A percentile compares a stretch with the other conserved stretches of the same genome.
Evolutionary conservation across 306 rosid species (phyloP).

Genomic region (Gastrolobium bilobum): DNA sequence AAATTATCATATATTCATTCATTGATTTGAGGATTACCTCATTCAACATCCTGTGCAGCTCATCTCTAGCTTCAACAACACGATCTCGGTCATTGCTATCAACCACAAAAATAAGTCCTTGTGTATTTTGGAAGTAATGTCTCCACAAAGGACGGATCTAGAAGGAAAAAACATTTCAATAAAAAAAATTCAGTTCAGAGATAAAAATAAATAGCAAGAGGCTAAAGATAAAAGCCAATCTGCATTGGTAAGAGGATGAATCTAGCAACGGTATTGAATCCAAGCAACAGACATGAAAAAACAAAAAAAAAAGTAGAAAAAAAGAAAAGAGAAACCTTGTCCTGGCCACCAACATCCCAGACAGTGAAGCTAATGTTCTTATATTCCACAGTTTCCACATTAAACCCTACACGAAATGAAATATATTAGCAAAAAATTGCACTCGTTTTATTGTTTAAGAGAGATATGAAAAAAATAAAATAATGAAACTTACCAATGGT

Average conservation of each 20-base stretch:
- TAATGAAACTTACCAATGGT: slow-evolving; percentile 74
- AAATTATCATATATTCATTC: slow-evolving; percentile 27
- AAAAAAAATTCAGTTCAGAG: neutral
- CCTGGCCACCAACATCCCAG: slow-evolving; percentile 99
- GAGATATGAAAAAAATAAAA: neutral
- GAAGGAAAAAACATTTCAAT: slow-evolving; percentile 30
- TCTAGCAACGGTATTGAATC: slow-evolving; percentile 7
- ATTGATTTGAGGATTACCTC: slow-evolving; percentile 59
- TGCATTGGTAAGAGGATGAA: neutral
- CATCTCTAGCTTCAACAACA: slow-evolving; percentile 90
- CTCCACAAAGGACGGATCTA: slow-evolving; percentile 95
- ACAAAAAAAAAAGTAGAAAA: neutral
- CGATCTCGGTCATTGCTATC: slow-evolving; percentile 91
- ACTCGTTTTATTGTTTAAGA: neutral
- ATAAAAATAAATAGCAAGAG: slow-evolving; percentile 14
- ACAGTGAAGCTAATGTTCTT: slow-evolving; percentile 98
- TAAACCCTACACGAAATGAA: slow-evolving; percentile 69
- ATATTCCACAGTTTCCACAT: slow-evolving; percentile 94
- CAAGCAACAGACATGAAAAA: slow-evolving; percentile 22
- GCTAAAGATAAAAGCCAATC: neutral
- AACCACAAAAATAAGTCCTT: slow-evolving; percentile 87
- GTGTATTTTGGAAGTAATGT: slow-evolving; percentile 91
- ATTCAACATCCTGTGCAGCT: slow-evolving; percentile 87
- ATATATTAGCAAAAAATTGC: slow-evolving; percentile 27
- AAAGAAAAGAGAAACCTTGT: slow-evolving; percentile 65